Conservation (phyloP, 495 filamentous ascomycete genomes). For the Penicillium soppii region DNA sequence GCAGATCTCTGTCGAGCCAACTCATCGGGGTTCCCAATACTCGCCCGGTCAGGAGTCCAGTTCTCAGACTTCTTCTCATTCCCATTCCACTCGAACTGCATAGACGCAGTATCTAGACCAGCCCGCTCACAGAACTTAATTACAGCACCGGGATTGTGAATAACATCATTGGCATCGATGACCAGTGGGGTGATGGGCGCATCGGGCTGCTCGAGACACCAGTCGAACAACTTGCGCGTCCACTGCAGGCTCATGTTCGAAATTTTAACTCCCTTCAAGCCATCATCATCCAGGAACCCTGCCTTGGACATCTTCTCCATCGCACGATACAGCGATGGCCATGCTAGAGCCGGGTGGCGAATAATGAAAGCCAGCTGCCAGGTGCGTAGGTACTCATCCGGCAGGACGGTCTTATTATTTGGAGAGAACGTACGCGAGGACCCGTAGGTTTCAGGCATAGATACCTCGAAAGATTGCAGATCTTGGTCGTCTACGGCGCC, state of each 20-base stretch:
- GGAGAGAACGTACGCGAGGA: constrained; percentile 18
- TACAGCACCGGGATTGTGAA: constrained; percentile 31
- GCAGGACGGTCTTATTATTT: constrained; percentile 37
- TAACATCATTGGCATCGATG: constrained; percentile 47
- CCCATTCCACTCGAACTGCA: constrained; percentile 40
- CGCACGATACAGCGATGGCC: constrained; percentile 37
- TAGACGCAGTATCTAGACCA: constrained; percentile 30
- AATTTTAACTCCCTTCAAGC: constrained; percentile 6
- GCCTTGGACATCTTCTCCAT: constrained; percentile 16
- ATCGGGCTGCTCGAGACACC: constrained; percentile 20
- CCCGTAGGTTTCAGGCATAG: constrained; percentile 10
- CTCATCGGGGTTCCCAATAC: neutral
- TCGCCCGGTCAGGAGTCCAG: neutral
- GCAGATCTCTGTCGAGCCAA: neutral
- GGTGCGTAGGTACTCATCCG: constrained; percentile 37
- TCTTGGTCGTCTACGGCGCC: neutral
- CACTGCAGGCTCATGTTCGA: constrained; percentile 32
- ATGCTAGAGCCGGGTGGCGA: constrained; percentile 41
- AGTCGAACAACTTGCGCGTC: constrained; percentile 35
- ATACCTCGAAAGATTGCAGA: neutral
- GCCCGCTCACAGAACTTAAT: constrained; percentile 27
- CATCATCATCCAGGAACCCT: constrained; percentile 12
- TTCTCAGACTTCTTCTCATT: constrained; percentile 1
- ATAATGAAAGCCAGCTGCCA: constrained; percentile 42
- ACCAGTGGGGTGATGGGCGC: constrained; percentile 28